A percentile compares a stretch with the other conserved stretches of the same genome.
Evolutionary conservation across 805 yeast genomes (phyloP).

Genomic region (Lipomyces sp.): DNA sequence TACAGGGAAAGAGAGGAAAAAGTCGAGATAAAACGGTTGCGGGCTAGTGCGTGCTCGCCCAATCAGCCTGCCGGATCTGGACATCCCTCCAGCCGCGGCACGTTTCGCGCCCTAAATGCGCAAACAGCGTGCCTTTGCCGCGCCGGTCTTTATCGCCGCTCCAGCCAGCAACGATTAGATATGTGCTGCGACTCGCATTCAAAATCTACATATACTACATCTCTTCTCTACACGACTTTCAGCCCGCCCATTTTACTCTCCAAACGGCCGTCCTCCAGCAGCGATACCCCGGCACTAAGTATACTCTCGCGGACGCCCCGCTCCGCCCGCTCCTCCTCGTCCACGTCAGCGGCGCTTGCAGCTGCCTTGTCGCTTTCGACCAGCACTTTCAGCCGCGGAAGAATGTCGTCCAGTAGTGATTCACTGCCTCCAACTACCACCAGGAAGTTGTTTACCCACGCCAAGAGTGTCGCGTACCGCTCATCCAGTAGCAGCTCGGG

Average conservation of each 20-base stretch:
- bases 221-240: too few relatives aligned
- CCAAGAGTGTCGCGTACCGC: conserved; percentile 14
- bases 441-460: conserved; percentile 28
- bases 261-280: not conserved
- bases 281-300: conserved; percentile 7
- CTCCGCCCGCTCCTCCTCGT: conserved; percentile 21
- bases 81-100: not conserved
- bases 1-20: conserved; percentile 10
- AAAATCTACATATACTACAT: too few relatives aligned
- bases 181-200: too few relatives aligned
- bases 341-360: conserved; percentile 2
- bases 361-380: conserved; percentile 4
- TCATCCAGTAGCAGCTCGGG: conserved; percentile 15
- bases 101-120: not conserved
- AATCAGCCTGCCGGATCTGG: conserved; percentile 18
- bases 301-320: conserved; percentile 21
- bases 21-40: conserved; percentile 5
- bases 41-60: conserved; percentile 4
- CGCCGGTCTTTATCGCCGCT: not conserved
- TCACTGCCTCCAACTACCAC: conserved; percentile 12
- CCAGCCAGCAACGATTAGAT: too few relatives aligned
- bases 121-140: not conserved
- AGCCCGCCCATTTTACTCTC: too few relatives aligned
- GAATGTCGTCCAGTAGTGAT: conserved; percentile 5
- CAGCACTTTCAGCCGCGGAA: conserved; percentile 5